These are phyloP conservation scores for Stachybotrys chartarum DNA, from an alignment of 2,329 filamentous ascomycete genomes.

Conservation along the genomic window DNA sequence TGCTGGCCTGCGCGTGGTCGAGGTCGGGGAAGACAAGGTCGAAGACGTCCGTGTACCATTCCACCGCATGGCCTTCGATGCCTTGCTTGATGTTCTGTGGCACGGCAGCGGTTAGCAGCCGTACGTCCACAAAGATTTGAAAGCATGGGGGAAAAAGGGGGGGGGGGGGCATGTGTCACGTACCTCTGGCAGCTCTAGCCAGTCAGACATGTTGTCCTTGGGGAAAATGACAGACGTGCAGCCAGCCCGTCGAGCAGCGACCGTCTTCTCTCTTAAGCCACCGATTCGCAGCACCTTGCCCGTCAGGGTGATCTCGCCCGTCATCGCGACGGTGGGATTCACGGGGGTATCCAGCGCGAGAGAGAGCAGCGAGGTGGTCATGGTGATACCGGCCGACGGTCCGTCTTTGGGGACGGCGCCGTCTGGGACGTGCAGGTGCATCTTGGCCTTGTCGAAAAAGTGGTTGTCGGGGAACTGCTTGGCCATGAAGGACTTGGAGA, in stretches of 20 bases:
- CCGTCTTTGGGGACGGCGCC: conserved; percentile 95
- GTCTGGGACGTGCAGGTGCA: conserved; percentile 95
- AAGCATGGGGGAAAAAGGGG: too few species aligned
- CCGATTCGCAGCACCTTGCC: conserved; percentile 95
- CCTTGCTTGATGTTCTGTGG: conserved; percentile 93
- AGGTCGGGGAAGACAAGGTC: conserved; percentile 80
- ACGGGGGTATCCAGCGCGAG: conserved; percentile 74
- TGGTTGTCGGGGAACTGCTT: conserved; percentile 80
- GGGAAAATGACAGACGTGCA: conserved; percentile 94
- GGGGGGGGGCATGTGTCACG: conserved; percentile 27
- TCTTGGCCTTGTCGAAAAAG: conserved; percentile 92
- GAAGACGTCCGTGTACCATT: conserved; percentile 94
- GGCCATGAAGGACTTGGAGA: conserved; percentile 83
- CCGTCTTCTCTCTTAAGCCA: conserved; percentile 91
- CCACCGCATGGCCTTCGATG: conserved; percentile 82
- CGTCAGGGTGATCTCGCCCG: conserved; percentile 91
- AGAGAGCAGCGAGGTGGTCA: conserved; percentile 89
- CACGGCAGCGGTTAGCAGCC: conserved; percentile 6
- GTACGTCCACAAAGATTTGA: not conserved
- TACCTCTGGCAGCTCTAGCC: conserved; percentile 94
- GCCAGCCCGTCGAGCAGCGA: conserved; percentile 85
- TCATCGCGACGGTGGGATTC: conserved; percentile 90
- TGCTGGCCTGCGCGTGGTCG: conserved; percentile 65
- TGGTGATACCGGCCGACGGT: conserved; percentile 89
- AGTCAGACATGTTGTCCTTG: conserved; percentile 90